Evolutionary conservation across 2,329 filamentous ascomycete genomes (phyloP).

Genomic region (Grosmannia huntii): DNA sequence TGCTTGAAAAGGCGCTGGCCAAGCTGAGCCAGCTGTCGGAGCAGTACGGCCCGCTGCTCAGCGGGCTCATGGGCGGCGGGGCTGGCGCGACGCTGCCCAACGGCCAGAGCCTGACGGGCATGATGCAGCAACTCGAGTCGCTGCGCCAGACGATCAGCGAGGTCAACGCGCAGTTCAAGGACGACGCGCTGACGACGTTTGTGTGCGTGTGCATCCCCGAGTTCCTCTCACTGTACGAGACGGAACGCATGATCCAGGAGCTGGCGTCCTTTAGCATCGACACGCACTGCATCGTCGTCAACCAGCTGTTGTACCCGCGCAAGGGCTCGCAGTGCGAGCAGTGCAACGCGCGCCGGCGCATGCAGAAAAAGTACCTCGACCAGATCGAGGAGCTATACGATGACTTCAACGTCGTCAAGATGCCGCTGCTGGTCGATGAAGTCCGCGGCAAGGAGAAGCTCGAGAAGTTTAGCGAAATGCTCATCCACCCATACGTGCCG

Average conservation of each 20-base stretch:
- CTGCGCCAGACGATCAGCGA: slow-evolving; percentile 87
- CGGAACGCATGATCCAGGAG: slow-evolving; percentile 99
- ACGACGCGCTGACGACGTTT: slow-evolving; percentile 88
- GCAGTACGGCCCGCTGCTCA: slow-evolving; percentile 93
- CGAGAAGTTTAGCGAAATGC: slow-evolving; percentile 80
- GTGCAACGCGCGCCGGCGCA: slow-evolving; percentile 86
- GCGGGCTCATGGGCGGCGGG: slow-evolving; percentile 70
- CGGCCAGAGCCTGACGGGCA: slow-evolving; percentile 82
- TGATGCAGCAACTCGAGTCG: slow-evolving; percentile 89
- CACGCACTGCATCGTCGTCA: slow-evolving; percentile 94
- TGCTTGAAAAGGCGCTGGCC: slow-evolving; percentile 95
- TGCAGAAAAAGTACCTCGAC: slow-evolving; percentile 99
- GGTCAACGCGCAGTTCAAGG: slow-evolving; percentile 97
- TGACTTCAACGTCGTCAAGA: slow-evolving; percentile 98
- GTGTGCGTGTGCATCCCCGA: slow-evolving; percentile 98
- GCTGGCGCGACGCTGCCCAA: slow-evolving; percentile 54
- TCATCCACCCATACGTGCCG: slow-evolving; percentile 62
- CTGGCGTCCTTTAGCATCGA: slow-evolving; percentile 87
- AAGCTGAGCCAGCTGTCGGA: slow-evolving; percentile 89
- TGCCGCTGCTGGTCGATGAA: slow-evolving; percentile 92
- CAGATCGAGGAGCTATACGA: slow-evolving; percentile 98
- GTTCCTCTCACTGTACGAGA: slow-evolving; percentile 94
- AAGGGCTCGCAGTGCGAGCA: slow-evolving; percentile 79
- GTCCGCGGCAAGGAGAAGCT: slow-evolving; percentile 89
- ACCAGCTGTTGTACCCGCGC: slow-evolving; percentile 90